Percentiles rank a stretch among this genome's conserved stretches.
phyloP scores from a whole-genome alignment of 2,329 filamentous ascomycete species.

The Xylariaceae sp. region DNA sequence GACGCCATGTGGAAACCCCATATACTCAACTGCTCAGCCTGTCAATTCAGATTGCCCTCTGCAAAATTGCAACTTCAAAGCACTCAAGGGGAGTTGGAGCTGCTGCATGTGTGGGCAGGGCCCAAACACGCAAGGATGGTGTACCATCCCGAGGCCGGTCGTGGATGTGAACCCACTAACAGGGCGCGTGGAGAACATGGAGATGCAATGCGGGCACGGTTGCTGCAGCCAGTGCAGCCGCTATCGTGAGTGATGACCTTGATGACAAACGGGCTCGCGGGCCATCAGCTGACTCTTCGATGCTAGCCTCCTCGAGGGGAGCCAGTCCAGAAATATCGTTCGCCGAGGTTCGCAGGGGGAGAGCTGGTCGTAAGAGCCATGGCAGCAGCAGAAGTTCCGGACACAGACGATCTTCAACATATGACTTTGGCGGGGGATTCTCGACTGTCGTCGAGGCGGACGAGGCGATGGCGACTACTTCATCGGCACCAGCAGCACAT shows the following conservation, averaged over 20 bases:
- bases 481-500: conserved; percentile 19
- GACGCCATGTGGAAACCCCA: conserved; percentile 46
- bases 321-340: conserved; percentile 38
- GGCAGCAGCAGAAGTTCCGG: conserved; percentile 25
- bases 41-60: conserved; percentile 45
- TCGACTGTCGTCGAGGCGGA: conserved; percentile 25
- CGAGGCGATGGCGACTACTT: conserved; percentile 16
- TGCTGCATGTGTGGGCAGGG: conserved; percentile 51
- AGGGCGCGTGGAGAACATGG: conserved; percentile 34
- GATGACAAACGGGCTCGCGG: not conserved
- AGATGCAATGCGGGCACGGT: conserved; percentile 48
- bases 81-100: conserved; percentile 48
- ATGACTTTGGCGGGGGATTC: conserved; percentile 25
- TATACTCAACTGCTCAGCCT: conserved; percentile 44
- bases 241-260: conserved; percentile 37
- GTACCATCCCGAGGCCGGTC: conserved; percentile 37
- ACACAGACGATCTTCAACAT: conserved; percentile 24
- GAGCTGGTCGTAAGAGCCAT: conserved; percentile 37
- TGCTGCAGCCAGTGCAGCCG: conserved; percentile 48
- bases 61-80: conserved; percentile 48
- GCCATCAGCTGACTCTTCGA: conserved; percentile 14
- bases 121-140: conserved; percentile 52
- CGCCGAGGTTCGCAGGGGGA: conserved; percentile 37
- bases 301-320: conserved; percentile 33
- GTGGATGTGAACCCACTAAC: conserved; percentile 28